Percentiles rank a stretch among this genome's conserved stretches.
These are phyloP conservation scores for Aureobasidium lini DNA, from an alignment of 2,329 filamentous ascomycete species.

Conservation along the genomic window DNA sequence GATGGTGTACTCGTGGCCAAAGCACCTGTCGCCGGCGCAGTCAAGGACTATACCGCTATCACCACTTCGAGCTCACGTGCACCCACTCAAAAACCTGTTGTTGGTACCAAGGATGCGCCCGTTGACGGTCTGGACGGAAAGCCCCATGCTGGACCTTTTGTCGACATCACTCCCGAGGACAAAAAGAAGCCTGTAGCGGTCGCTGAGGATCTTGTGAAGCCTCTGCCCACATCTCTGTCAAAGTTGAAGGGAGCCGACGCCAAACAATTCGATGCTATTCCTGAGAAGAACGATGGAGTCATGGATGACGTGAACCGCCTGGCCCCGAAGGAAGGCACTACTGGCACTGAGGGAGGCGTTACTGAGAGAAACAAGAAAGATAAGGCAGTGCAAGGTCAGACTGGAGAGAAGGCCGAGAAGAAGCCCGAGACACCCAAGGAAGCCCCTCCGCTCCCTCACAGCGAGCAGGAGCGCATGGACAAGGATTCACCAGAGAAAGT, in stretches of 20 bases:
- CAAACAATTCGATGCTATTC: constrained; percentile 34
- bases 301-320: constrained; percentile 82
- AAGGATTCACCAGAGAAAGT: constrained; percentile 17
- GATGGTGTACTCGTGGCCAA: constrained; percentile 21
- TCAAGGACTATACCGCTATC: constrained; percentile 24
- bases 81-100: constrained; percentile 20
- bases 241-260: constrained; percentile 41
- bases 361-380: constrained; percentile 76
- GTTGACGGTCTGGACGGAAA: constrained; percentile 91
- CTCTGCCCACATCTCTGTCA: constrained; percentile 26
- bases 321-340: constrained; percentile 74
- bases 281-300: constrained; percentile 63
- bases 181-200: constrained; percentile 21
- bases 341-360: constrained; percentile 82
- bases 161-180: constrained; percentile 43
- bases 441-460: constrained; percentile 70
- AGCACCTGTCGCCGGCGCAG: constrained; percentile 17
- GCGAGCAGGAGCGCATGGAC: constrained; percentile 63
- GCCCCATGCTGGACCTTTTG: constrained; percentile 78
- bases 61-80: constrained; percentile 4
- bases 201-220: constrained; percentile 21
- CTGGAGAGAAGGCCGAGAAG: constrained; percentile 65
- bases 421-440: constrained; percentile 80
- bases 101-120: constrained; percentile 70
- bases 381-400: constrained; percentile 56